Conservation (phyloP, 345 rosid genomes). For the Erysimum cheiranthoides region DNA sequence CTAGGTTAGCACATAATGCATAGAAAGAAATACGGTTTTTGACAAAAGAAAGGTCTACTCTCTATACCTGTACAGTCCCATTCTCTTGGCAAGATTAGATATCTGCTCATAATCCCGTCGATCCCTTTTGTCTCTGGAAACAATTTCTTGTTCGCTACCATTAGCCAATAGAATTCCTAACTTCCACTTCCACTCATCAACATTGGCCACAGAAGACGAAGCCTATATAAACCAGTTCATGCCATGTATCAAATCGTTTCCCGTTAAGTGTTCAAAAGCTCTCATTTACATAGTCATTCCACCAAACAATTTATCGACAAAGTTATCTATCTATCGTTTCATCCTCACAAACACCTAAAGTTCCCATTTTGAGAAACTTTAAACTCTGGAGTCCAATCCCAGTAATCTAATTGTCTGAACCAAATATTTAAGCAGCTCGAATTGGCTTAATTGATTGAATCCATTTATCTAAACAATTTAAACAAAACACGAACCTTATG, state of each 20-base stretch:
- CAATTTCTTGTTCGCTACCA: constrained; percentile 83
- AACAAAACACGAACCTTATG: constrained; percentile 62
- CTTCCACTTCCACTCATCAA: constrained; percentile 99
- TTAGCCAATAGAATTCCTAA: constrained; percentile 73
- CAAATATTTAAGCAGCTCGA: background rate
- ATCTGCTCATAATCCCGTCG: constrained; percentile 97
- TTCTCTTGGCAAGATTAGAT: constrained; percentile 79
- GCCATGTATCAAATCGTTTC: constrained; percentile 6
- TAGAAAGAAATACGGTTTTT: background rate
- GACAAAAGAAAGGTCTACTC: background rate
- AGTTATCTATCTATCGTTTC: constrained; percentile 7
- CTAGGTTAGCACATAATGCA: background rate
- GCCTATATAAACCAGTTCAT: constrained; percentile 56
- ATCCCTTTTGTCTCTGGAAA: constrained; percentile 89
- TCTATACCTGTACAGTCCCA: constrained; percentile 85
- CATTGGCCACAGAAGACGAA: constrained; percentile 91
- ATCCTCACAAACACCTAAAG: constrained; percentile 31
- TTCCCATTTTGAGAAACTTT: constrained; percentile 10
- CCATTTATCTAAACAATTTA: background rate
- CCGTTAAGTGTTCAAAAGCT: constrained; percentile 1
- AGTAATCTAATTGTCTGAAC: constrained; percentile 7
- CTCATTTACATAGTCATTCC: constrained; percentile 2
- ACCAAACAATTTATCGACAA: background rate
- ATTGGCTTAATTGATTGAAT: constrained; percentile 2
- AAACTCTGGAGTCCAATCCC: background rate